Evolutionary conservation across 2,329 filamentous ascomycete genomes (phyloP), one percentile per base, ranked within the genome.

Genomic region (Lachnellula suecica): DNA sequence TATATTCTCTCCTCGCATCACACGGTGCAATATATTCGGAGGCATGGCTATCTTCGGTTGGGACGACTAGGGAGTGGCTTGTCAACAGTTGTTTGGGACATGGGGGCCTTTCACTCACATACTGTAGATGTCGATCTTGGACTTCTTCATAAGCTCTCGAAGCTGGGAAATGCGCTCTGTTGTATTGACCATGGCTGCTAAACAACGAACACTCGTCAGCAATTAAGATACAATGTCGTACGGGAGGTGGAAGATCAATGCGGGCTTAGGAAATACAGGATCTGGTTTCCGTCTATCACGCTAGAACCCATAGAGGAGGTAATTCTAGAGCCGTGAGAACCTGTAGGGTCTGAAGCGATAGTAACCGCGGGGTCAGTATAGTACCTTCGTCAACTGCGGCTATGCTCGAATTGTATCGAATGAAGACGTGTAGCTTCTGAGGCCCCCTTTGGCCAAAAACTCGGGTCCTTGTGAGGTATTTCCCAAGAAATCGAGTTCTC

Each of bases 11-110:
- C 61, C 94, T 85, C 56, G 82, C 92, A 75, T 99, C 94, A 69
- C 91, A 96, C n/a, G 87, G 85, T 46, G 94, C 94, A 70, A 97
- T 97, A 72, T 99, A 99, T 75, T 99, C 94, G 61, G 93, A 97
- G 62, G 93, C 90, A 70, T 99, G 94, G 68, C 90, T 93, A 70
- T 99, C 94, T 81, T 97, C 94, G 29, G 93, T 97, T 1, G 94
- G 94, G 6, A 97, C 83, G 67, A 99, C 93, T 97, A 68, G 45
- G 49, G 79, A 73, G 64, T 59, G 17, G 20, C 3, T 59, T 58
- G 31, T 59, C 52, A 60, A 54, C 46, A 40, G 35, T 50, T 54
- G 55, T 56, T 60, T 54, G 54, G 10, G 43, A 45, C 10, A 37
- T 41, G 49, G 48, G 60, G 60, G 52, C 40, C 57, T 60, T 59